A percentile compares a stretch with the other conserved stretches of the same genome.
Conservation (phyloP, 1,139 yeast genomes). For the Schwanniomyces etchellsii region DNA sequence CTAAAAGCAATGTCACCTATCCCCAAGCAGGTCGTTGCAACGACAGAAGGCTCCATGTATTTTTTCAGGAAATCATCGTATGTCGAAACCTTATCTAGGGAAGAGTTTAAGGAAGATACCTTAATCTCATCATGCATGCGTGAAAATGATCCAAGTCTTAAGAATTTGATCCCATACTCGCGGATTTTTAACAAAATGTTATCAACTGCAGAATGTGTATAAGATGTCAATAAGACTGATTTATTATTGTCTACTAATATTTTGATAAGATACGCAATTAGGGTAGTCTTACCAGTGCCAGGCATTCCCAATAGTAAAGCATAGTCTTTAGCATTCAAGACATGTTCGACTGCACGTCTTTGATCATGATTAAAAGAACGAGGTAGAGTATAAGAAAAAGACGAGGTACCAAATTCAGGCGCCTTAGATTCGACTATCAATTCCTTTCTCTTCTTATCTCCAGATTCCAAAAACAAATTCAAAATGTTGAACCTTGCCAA, state of each 20-base stretch:
- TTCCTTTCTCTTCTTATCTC: constrained; percentile 48
- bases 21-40: constrained; percentile 87
- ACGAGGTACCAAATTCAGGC: constrained; percentile 17
- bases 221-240: constrained; percentile 73
- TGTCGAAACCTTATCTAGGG: constrained; percentile 24
- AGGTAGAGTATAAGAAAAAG: not conserved
- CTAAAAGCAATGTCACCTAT: constrained; percentile 58
- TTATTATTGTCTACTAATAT: constrained; percentile 55
- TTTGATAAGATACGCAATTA: constrained; percentile 70
- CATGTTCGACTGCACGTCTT: constrained; percentile 57
- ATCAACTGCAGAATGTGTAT: constrained; percentile 95
- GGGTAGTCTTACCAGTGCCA: constrained; percentile 96
- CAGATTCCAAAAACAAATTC: constrained; percentile 53
- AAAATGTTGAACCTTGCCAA: constrained; percentile 72
- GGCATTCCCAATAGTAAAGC: constrained; percentile 93
- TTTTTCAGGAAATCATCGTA: constrained; percentile 38
- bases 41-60: constrained; percentile 60
- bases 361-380: constrained; percentile 57
- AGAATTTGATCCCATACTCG: constrained; percentile 39
- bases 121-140: constrained; percentile 60
- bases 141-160: constrained; percentile 52
- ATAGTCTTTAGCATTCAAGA: constrained; percentile 65
- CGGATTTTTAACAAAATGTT: constrained; percentile 73
- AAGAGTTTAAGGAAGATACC: constrained; percentile 5
- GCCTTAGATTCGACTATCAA: constrained; percentile 54